These are phyloP conservation scores for Populus euphratica DNA, from an alignment of 345 rosid genomes.

Conservation along the genomic window DNA sequence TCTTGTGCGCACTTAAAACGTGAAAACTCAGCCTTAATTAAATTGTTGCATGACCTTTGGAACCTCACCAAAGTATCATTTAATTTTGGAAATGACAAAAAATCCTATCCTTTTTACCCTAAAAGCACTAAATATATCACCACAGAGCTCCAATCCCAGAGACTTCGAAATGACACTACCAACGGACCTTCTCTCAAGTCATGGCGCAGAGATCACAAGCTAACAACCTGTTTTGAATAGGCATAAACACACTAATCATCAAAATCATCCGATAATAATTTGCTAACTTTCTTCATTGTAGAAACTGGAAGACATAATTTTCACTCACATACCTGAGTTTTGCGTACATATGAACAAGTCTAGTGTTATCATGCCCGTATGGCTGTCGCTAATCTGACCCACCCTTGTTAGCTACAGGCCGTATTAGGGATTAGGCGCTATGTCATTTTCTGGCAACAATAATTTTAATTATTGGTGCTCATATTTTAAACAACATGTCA, in stretches of 20 bases:
- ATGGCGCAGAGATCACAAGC: background rate
- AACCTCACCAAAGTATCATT: too few species aligned
- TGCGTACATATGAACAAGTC: background rate
- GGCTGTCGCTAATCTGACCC: conserved; percentile 8
- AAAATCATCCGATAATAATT: conserved; percentile 1
- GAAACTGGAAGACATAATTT: background rate
- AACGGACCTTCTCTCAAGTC: background rate
- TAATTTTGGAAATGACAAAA: too few species aligned
- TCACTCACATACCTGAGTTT: background rate
- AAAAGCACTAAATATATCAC: background rate
- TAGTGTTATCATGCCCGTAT: conserved; percentile 7
- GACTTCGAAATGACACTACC: background rate
- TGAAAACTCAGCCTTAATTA: too few species aligned
- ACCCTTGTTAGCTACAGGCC: background rate
- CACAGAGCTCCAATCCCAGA: background rate
- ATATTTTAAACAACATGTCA: background rate
- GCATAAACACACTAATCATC: background rate
- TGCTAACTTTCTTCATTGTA: background rate
- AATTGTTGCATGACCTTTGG: too few species aligned
- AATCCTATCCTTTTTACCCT: too few species aligned
- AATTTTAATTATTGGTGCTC: background rate
- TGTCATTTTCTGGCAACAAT: conserved; percentile 11
- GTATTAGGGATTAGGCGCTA: background rate
- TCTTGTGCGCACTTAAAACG: too few species aligned
- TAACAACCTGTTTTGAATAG: conserved; percentile 2